Evolutionary conservation across 75 land plant species (phyloP).

Genomic region (Adiantum capillusveneris): DNA sequence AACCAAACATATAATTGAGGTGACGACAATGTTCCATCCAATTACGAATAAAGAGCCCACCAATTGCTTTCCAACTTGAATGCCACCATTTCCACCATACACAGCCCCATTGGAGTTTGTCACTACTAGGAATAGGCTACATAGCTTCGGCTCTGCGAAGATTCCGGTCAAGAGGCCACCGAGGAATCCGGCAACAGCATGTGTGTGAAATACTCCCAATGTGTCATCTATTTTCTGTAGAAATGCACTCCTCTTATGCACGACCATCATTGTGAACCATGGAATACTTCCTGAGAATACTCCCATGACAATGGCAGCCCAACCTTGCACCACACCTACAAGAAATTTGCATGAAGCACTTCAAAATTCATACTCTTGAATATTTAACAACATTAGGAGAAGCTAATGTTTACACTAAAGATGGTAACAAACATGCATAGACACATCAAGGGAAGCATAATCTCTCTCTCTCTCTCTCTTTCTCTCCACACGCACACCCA

Average conservation of each 20-base stretch:
- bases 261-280: slow-evolving; percentile 72
- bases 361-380: neutral
- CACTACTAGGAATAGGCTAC: slow-evolving; percentile 28
- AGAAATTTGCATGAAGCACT: neutral
- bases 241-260: slow-evolving; percentile 40
- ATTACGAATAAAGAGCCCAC: slow-evolving; percentile 56
- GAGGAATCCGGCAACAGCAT: slow-evolving; percentile 52
- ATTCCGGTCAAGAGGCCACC: slow-evolving; percentile 48
- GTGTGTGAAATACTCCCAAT: slow-evolving; percentile 65
- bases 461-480: too few species aligned
- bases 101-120: slow-evolving; percentile 37
- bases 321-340: slow-evolving; percentile 58
- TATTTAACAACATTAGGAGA: too few species aligned
- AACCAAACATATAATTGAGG: slow-evolving; percentile 43
- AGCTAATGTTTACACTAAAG: too few species aligned
- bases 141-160: slow-evolving; percentile 43
- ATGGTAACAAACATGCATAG: too few species aligned
- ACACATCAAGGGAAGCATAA: too few species aligned
- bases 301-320: slow-evolving; percentile 69
- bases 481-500: too few species aligned
- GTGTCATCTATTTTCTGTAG: slow-evolving; percentile 62
- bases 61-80: slow-evolving; percentile 53
- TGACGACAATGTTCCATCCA: slow-evolving; percentile 61
- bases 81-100: slow-evolving; percentile 59
- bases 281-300: slow-evolving; percentile 44